Evolutionary conservation across 805 yeast species (phyloP), one percentile per base, ranked within the genome.

Genomic region (Schwanniomyces occidentalis): DNA sequence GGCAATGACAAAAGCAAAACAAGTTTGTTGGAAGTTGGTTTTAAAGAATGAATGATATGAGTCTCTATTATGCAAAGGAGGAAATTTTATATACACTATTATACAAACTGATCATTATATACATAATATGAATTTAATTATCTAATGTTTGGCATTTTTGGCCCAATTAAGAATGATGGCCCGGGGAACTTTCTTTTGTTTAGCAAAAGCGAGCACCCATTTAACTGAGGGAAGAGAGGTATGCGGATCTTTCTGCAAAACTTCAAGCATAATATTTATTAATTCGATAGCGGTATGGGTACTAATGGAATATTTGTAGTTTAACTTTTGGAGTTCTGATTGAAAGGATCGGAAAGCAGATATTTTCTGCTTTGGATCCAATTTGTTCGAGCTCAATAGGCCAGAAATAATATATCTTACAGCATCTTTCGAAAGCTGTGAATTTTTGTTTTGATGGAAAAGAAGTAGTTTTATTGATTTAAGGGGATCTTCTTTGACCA

Each of bases 401-500:
- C 69, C 72, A 13, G 50, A 45, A 25, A 57, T 48, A 20, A 51
- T 54, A 24, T 43, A 57, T 26, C 38, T 37, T 46, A 54, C 34
- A 17, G 52, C 34, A 14, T 39, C 34, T 28, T 37, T 40, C 8
- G 46, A 41, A 17, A 64, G 37, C 6, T 38, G 23, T 7, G 52
- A 37, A 26, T 56, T 53, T 10, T 44, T 47, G 5, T 48, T 28
- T 23, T 45, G 34, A 44, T 54, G 53, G 17, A 38, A 41, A 2
- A 45, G 35, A n/a, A 63, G 46, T 13, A 64, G 40, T 27, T 46
- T 46, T 17, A 61, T 12, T 2, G 64, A 42, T 12, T 45, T 44
- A n/a, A 15, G 16, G 2, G 69, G 68, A 30, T 56, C 53, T 4
- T 48, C 51, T 18, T 41, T 37, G n/a, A 61, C 58, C 44, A 62